These are phyloP conservation scores for Chlorella ohadii DNA, from an alignment of 139 green algal species.

Conservation along the genomic window DNA sequence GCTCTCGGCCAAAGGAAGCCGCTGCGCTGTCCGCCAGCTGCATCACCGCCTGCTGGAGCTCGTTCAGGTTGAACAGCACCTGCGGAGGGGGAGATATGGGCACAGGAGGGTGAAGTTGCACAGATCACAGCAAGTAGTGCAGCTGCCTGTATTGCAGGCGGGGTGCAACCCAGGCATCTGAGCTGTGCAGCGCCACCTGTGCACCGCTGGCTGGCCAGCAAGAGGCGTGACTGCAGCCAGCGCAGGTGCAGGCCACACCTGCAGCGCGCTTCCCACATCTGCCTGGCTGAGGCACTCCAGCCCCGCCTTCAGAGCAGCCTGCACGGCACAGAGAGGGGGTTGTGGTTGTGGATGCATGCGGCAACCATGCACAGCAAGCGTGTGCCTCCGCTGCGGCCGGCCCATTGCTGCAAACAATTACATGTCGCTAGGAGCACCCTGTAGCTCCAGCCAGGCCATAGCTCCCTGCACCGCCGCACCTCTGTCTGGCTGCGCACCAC, in stretches of 20 bases:
- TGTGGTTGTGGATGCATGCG: no score
- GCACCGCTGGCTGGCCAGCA: no score
- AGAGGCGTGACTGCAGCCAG: no score
- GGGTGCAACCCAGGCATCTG: background rate
- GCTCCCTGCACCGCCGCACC: conserved; percentile 45
- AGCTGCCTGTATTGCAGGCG: background rate
- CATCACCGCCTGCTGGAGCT: conserved; percentile 70
- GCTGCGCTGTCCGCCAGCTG: conserved; percentile 49
- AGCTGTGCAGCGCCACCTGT: no score
- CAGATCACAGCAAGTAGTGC: no score
- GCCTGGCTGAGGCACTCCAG: conserved; percentile 86
- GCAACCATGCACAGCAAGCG: no score
- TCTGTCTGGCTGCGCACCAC: conserved; percentile 66
- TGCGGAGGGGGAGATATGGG: background rate
- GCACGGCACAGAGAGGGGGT: background rate
- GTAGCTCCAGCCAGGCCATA: no score
- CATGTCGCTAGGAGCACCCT: no score
- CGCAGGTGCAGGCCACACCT: conserved; percentile 50
- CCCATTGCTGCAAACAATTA: background rate
- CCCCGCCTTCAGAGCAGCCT: conserved; percentile 77
- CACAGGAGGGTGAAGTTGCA: no score
- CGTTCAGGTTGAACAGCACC: conserved; percentile 88
- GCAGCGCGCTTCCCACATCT: conserved; percentile 88
- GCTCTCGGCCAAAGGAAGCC: conserved; percentile 53
- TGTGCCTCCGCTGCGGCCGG: no score